phyloP scores from a whole-genome alignment of 495 filamentous ascomycete species.

The Aspergillus affinis region DNA sequence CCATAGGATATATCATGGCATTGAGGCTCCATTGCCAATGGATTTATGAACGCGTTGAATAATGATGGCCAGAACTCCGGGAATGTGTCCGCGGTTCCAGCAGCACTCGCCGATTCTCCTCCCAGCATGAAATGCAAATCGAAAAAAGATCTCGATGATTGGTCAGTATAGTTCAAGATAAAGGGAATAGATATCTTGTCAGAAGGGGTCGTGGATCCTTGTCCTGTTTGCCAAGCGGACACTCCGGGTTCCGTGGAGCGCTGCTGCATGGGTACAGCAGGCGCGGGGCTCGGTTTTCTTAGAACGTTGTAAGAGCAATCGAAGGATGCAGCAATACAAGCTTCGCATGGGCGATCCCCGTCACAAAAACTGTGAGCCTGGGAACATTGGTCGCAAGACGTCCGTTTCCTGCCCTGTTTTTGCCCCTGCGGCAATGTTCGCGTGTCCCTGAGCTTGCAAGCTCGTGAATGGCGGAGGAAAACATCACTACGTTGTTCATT shows the following conservation, averaged over 20 bases:
- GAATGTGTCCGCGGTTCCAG: background rate
- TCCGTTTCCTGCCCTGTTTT: slow-evolving; percentile 7
- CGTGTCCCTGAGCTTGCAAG: slow-evolving; percentile 1
- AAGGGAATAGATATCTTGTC: slow-evolving; percentile 7
- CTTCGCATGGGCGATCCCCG: slow-evolving; percentile 7
- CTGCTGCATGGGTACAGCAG: background rate
- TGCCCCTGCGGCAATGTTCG: background rate
- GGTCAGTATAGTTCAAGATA: slow-evolving; percentile 6
- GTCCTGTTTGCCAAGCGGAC: no score
- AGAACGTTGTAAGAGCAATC: background rate
- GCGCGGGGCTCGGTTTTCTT: background rate
- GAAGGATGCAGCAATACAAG: background rate
- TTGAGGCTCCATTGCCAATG: background rate
- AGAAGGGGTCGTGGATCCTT: no score
- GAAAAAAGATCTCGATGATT: background rate
- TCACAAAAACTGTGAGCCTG: slow-evolving; percentile 1
- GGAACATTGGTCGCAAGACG: slow-evolving; percentile 4
- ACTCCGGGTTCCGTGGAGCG: background rate
- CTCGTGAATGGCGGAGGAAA: slow-evolving; percentile 4
- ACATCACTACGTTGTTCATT: background rate
- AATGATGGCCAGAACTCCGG: background rate
- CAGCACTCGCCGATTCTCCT: background rate
- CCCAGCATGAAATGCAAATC: background rate
- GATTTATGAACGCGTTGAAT: background rate
- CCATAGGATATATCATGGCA: background rate